These are phyloP conservation scores for Escovopsis sp. DNA, from an alignment of 2,329 filamentous ascomycete species.

Conservation along the genomic window DNA sequence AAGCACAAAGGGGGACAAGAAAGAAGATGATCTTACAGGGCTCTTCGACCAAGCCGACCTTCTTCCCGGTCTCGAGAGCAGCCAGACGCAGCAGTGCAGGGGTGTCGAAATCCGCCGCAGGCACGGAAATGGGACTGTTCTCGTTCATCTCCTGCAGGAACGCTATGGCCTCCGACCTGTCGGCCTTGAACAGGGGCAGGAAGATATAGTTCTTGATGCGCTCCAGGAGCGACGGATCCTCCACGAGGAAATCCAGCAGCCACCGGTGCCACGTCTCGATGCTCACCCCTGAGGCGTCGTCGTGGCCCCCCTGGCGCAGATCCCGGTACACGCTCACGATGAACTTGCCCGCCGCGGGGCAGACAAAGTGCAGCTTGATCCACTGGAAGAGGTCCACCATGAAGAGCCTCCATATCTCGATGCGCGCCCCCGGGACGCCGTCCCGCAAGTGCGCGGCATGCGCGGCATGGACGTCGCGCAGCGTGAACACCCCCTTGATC, in stretches of 20 bases:
- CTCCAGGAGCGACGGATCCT: constrained; percentile 39
- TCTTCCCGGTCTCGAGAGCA: constrained; percentile 57
- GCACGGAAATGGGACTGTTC: constrained; percentile 30
- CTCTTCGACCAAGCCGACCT: constrained; percentile 53
- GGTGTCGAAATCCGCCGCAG: constrained; percentile 30
- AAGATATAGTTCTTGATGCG: constrained; percentile 51
- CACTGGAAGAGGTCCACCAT: constrained; percentile 35
- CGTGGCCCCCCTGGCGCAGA: constrained; percentile 21
- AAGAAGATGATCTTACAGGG: constrained; percentile 30
- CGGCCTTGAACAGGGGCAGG: constrained; percentile 44
- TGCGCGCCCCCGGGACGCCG: neutral
- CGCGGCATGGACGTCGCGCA: constrained; percentile 28
- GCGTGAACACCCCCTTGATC: constrained; percentile 40
- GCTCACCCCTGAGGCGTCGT: constrained; percentile 14
- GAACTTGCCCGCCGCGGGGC: constrained; percentile 45
- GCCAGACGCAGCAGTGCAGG: constrained; percentile 48
- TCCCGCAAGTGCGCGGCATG: constrained; percentile 27
- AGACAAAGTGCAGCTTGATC: constrained; percentile 43
- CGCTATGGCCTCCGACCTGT: constrained; percentile 35
- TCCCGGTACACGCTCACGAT: constrained; percentile 41
- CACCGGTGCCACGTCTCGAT: constrained; percentile 40
- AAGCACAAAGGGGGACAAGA: neutral
- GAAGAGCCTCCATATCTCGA: constrained; percentile 35
- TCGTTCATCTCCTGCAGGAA: constrained; percentile 47
- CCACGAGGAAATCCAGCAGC: constrained; percentile 35